A percentile compares a stretch with the other conserved stretches of the same genome.
Conservation (phyloP, 2,329 filamentous ascomycete species). For the Knoxdaviesia proteae region DNA sequence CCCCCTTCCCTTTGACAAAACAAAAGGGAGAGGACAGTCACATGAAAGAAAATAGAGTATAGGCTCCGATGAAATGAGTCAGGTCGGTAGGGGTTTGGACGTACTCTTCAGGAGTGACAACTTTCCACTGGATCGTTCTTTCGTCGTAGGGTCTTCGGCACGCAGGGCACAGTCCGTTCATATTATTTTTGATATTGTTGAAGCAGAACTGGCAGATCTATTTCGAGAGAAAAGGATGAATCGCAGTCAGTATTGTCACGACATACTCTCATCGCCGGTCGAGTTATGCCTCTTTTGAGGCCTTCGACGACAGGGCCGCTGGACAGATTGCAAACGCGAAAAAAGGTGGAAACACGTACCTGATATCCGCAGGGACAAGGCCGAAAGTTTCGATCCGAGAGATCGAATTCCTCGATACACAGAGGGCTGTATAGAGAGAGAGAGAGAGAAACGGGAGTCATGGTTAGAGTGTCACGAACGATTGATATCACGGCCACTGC, state of each 20-base stretch:
- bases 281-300: too few relatives aligned
- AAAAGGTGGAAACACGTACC: constrained; percentile 28
- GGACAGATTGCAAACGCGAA: background rate
- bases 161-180: constrained; percentile 94
- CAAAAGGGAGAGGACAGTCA: too few relatives aligned
- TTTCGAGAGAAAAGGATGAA: background rate
- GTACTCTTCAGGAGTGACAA: constrained; percentile 86
- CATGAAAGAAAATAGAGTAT: too few relatives aligned
- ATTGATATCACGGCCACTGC: background rate
- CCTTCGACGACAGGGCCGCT: too few relatives aligned
- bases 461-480: background rate
- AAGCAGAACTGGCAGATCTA: constrained; percentile 99
- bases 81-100: constrained; percentile 13
- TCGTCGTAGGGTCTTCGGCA: constrained; percentile 92
- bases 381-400: constrained; percentile 90
- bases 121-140: constrained; percentile 91
- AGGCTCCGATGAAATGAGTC: too few relatives aligned
- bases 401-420: constrained; percentile 96
- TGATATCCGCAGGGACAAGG: constrained; percentile 97
- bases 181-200: constrained; percentile 96
- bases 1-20: too few relatives aligned
- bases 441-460: constrained; percentile 2
- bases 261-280: too few relatives aligned
- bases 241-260: too few relatives aligned
- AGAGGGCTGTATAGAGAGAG: constrained; percentile 47